These are phyloP conservation scores for Cyclotella kingstonii DNA, from an alignment of 108 stramenopile genomes.

Conservation along the genomic window DNA sequence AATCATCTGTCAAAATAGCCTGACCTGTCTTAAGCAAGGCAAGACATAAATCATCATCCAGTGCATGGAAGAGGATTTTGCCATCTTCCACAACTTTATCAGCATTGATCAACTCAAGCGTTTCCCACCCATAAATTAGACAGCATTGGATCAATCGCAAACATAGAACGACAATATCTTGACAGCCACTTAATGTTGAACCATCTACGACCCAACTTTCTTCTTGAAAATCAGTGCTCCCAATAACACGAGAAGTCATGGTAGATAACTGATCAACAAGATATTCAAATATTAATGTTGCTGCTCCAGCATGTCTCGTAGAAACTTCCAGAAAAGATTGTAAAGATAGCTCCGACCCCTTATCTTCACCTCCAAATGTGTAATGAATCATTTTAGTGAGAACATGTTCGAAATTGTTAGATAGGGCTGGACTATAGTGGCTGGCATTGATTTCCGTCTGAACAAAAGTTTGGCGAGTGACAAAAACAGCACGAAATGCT, in stretches of 20 bases:
- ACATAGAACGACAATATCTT: conserved; percentile 60
- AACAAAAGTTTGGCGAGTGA: conserved; percentile 79
- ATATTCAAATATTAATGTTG: conserved; percentile 62
- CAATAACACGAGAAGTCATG: conserved; percentile 32
- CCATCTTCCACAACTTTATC: conserved; percentile 37
- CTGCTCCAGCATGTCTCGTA: conserved; percentile 23
- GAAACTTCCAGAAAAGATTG: conserved; percentile 1
- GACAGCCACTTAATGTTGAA: background rate
- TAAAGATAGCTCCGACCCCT: no score
- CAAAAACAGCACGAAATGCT: conserved; percentile 78
- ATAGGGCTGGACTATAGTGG: conserved; percentile 70
- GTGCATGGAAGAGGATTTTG: conserved; percentile 46
- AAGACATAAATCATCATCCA: conserved; percentile 85
- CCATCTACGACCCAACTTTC: conserved; percentile 16
- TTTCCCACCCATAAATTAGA: conserved; percentile 49
- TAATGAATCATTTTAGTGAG: conserved; percentile 55
- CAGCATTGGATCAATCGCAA: conserved; percentile 66
- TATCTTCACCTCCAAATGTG: conserved; percentile 53
- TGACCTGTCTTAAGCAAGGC: conserved; percentile 79
- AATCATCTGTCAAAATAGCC: conserved; percentile 76
- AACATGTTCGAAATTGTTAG: conserved; percentile 83
- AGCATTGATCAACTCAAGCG: conserved; percentile 9
- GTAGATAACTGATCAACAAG: conserved; percentile 70
- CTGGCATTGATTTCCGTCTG: conserved; percentile 2
- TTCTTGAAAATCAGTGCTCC: conserved; percentile 44